A percentile compares a stretch with the other conserved stretches of the same genome.
Conservation (phyloP, 768 basidiomycete species). For the Leccinum ochraceum region DNA sequence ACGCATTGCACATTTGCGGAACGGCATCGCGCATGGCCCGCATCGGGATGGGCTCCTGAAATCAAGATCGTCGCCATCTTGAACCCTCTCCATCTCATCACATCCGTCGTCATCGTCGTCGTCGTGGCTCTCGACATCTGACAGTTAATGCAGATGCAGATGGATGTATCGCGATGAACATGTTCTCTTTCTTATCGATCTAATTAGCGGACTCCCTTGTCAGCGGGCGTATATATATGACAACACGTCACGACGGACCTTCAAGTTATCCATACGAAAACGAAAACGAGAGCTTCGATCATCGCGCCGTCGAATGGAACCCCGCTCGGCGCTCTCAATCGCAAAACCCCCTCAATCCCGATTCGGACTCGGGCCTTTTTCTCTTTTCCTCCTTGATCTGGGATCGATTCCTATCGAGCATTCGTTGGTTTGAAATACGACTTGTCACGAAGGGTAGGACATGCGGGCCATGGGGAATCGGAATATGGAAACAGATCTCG, state of each 20-base stretch:
- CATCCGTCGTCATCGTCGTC: background rate
- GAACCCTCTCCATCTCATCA: background rate
- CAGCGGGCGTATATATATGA: background rate
- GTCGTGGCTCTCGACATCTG: background rate
- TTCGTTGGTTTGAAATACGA: background rate
- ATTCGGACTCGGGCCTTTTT: background rate
- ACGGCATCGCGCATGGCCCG: background rate
- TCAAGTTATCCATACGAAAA: background rate
- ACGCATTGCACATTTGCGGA: background rate
- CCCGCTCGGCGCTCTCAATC: constrained; percentile 5
- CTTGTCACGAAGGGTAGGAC: background rate
- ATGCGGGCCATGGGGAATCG: background rate
- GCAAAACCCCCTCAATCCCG: constrained; percentile 13
- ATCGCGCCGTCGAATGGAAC: background rate
- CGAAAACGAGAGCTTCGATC: background rate
- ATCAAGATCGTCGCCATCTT: background rate
- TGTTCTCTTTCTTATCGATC: background rate
- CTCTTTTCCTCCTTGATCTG: background rate
- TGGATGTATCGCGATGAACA: background rate
- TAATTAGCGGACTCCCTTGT: background rate
- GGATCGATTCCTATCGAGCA: background rate
- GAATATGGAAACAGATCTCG: background rate
- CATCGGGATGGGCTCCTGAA: background rate
- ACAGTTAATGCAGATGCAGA: background rate
- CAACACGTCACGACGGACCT: background rate